Conservation (phyloP, 768 basidiomycete genomes). For the Wakefieldia striispora region DNA sequence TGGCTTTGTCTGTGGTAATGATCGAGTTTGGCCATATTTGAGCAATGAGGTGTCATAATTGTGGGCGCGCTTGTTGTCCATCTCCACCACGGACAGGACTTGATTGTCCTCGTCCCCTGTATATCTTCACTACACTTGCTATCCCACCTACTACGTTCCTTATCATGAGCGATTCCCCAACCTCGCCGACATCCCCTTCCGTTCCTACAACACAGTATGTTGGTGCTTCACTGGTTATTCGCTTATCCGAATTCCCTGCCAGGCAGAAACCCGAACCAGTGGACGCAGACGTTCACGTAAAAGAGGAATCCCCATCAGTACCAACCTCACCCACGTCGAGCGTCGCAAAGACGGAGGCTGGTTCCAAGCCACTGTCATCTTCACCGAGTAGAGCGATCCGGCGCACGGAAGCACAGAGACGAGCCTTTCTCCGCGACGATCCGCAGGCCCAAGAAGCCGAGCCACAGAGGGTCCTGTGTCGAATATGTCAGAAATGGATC, state of each 20-base stretch:
- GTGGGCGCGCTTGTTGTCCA: slow-evolving; percentile 5
- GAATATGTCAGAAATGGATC: slow-evolving; percentile 64
- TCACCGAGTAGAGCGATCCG: slow-evolving; percentile 21
- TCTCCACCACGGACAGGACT: slow-evolving; percentile 6
- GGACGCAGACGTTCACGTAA: slow-evolving; percentile 3
- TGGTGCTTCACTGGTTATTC: not conserved
- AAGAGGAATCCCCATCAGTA: slow-evolving; percentile 14
- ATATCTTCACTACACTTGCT: not conserved
- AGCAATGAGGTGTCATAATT: not conserved
- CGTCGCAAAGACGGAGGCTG: not conserved
- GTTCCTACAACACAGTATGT: slow-evolving; percentile 16
- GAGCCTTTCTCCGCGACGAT: slow-evolving; percentile 53
- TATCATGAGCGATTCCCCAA: slow-evolving; percentile 29
- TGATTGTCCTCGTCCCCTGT: slow-evolving; percentile 15
- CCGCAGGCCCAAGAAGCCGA: slow-evolving; percentile 48
- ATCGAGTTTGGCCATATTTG: slow-evolving; percentile 28
- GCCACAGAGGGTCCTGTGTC: slow-evolving; percentile 54
- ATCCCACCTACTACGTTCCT: slow-evolving; percentile 25
- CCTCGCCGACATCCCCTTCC: not conserved
- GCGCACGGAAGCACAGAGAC: slow-evolving; percentile 41
- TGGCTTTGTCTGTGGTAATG: not conserved
- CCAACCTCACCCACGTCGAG: slow-evolving; percentile 7
- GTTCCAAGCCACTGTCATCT: not conserved
- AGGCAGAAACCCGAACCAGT: slow-evolving; percentile 11
- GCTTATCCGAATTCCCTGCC: slow-evolving; percentile 7